Evolutionary conservation across 371 early-diverging fungal species (phyloP), one percentile per base, ranked within the genome.

Genomic region (Saksenaea oblongispora): DNA sequence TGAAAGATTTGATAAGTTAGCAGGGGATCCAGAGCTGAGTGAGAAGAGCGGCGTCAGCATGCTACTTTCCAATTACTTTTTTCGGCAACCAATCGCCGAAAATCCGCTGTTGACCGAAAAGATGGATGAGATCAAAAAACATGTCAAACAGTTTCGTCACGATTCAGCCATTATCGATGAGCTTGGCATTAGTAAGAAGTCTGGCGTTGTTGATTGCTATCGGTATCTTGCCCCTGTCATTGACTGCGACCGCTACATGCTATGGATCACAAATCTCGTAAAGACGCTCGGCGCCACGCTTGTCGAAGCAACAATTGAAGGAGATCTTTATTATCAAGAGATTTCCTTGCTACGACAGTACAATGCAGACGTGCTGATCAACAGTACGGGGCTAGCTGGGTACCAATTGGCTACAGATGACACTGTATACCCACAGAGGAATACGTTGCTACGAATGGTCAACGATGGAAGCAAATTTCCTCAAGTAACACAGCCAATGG

Each of bases 41-140:
- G 27, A 47, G 26, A 47, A 47, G 22, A 47, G 51, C 51, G 51
- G 51, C 22, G 24, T 47, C 51, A 47, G 51, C 26, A 47, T 47
- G 51, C 51, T 10, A 22, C 24, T 47, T 5, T 10, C 51, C 22
- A 47, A 47, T 47, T 47, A 47, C 24, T 22, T 47, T 22, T 47
- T 47, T 22, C 51, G 51, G 10, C 51, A 39, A n/a, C 39, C 39
- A 1, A n/a, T 39, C 11, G 39, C n/a, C 39, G 39, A 47, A 47
- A 47, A 47, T 22, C 24, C 51, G 27, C 27, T 4, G 22, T 5
- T 22, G 11, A 9, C 22, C 10, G 22, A n/a, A 22, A 5, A 47
- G n/a, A 47, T 47, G 51, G 2, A 47, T 22, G 51, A 26, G 27
- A 47, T 47, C 8, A 22, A 47, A 22, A 22, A 47, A 10, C 51